Percentiles rank a stretch among this genome's conserved stretches.
These are phyloP conservation scores for Laguncularia racemosa DNA, from an alignment of 345 rosid species.

Conservation along the genomic window DNA sequence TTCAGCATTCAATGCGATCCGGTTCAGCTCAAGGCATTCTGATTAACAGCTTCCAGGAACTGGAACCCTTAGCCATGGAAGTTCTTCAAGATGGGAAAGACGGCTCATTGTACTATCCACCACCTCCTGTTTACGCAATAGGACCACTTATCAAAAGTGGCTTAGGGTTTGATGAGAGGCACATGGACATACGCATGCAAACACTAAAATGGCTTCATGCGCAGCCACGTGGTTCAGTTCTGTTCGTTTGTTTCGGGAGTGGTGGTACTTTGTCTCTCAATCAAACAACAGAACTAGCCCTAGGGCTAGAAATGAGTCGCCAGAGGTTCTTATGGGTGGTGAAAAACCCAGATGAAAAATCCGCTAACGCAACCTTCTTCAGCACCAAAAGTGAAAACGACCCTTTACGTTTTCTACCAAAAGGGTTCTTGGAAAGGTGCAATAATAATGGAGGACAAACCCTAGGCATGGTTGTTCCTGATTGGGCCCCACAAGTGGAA, in stretches of 20 bases:
- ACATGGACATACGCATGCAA: constrained; percentile 3
- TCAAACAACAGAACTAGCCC: constrained; percentile 18
- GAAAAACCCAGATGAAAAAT: too few relatives aligned
- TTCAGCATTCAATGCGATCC: constrained; percentile 16
- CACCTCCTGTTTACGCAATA: constrained; percentile 31
- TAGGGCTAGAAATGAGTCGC: constrained; percentile 4
- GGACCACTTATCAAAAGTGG: constrained; percentile 23
- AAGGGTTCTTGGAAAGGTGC: constrained; percentile 20
- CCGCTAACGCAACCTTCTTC: background rate
- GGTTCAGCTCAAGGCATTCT: constrained; percentile 30
- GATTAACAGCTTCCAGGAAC: constrained; percentile 28
- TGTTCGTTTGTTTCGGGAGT: constrained; percentile 8
- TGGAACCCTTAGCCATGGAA: constrained; percentile 17
- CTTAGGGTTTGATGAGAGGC: too few relatives aligned
- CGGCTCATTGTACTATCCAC: background rate
- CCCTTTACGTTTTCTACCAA: constrained; percentile 13
- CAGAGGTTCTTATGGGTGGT: too few relatives aligned
- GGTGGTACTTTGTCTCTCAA: constrained; percentile 20
- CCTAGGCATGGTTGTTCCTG: constrained; percentile 17
- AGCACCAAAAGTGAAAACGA: background rate
- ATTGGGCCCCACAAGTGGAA: constrained; percentile 30
- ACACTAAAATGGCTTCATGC: constrained; percentile 24
- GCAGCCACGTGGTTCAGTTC: constrained; percentile 22
- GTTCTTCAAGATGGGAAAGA: constrained; percentile 26
- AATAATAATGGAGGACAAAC: background rate